These are phyloP conservation scores for Candida frijolesensis DNA, from an alignment of 1,139 yeast species.

Conservation along the genomic window DNA sequence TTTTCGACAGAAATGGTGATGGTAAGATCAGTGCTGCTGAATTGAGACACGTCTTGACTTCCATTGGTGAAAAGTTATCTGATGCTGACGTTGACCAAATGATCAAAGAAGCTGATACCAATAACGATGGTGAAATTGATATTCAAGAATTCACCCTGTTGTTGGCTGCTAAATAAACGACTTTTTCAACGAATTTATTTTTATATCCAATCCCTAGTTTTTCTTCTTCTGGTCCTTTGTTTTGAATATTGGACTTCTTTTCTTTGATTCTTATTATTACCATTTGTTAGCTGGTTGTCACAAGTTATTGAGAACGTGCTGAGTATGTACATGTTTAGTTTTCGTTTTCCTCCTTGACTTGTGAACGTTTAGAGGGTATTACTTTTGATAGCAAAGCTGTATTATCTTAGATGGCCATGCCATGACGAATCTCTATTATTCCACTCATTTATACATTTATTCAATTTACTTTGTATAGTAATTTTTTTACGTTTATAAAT, in stretches of 20 bases:
- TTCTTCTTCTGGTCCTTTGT: background rate
- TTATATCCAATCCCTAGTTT: background rate
- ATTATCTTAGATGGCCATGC: background rate
- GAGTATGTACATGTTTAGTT: background rate
- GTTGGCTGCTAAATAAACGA: constrained; percentile 49
- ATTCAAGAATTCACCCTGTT: constrained; percentile 92
- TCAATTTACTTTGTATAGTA: background rate
- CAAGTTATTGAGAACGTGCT: background rate
- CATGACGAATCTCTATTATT: too few species aligned
- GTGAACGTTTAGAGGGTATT: background rate
- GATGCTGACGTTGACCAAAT: constrained; percentile 97
- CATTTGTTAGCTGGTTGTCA: background rate
- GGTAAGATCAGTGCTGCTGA: constrained; percentile 97
- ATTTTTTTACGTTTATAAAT: too few species aligned
- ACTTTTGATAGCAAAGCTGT: background rate
- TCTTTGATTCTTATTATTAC: background rate
- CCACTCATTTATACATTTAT: background rate
- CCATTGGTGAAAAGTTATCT: constrained; percentile 93
- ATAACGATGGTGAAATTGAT: constrained; percentile 94
- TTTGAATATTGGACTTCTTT: background rate
- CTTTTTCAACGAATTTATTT: background rate
- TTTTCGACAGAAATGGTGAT: constrained; percentile 90
- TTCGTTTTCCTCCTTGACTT: background rate
- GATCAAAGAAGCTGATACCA: constrained; percentile 94
- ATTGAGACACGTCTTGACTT: constrained; percentile 92